A percentile compares a stretch with the other conserved stretches of the same genome.
Evolutionary conservation across 768 basidiomycete species (phyloP).

Genomic region (Tubosaeta sp.): DNA sequence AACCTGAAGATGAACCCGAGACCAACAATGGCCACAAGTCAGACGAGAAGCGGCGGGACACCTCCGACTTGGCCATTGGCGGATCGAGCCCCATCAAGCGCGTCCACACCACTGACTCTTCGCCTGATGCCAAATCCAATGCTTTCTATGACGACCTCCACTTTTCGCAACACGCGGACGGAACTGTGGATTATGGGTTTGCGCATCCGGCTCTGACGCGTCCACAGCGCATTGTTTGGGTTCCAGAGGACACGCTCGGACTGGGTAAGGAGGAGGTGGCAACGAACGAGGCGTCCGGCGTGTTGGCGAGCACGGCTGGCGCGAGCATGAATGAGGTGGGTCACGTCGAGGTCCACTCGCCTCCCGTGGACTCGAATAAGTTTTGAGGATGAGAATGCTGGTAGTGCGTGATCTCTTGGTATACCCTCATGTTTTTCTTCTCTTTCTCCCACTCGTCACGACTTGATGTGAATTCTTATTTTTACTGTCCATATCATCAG

Average conservation of each 20-base stretch:
- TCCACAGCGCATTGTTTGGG: conserved; percentile 79
- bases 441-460: neutral
- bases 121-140: conserved; percentile 3
- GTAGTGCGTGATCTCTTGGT: conserved; percentile 1
- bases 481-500: neutral
- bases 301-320: conserved; percentile 45
- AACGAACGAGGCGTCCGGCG: conserved; percentile 48
- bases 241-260: conserved; percentile 62
- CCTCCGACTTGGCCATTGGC: conserved; percentile 4
- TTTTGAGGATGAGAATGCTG: conserved; percentile 14
- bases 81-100: conserved; percentile 6
- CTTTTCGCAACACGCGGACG: conserved; percentile 26
- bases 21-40: conserved; percentile 2
- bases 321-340: conserved; percentile 63
- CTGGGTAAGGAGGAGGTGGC: conserved; percentile 58
- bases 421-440: neutral
- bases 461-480: neutral
- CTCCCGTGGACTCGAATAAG: conserved; percentile 27
- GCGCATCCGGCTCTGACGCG: conserved; percentile 79
- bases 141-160: conserved; percentile 14
- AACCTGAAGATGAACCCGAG: conserved; percentile 12
- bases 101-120: neutral
- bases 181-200: conserved; percentile 59
- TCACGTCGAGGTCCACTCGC: conserved; percentile 34
- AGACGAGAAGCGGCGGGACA: conserved; percentile 14